A percentile compares a stretch with the other conserved stretches of the same genome.
These are phyloP conservation scores for Ophiocordyceps sinensis DNA, from an alignment of 2,329 filamentous ascomycete genomes.

Conservation along the genomic window DNA sequence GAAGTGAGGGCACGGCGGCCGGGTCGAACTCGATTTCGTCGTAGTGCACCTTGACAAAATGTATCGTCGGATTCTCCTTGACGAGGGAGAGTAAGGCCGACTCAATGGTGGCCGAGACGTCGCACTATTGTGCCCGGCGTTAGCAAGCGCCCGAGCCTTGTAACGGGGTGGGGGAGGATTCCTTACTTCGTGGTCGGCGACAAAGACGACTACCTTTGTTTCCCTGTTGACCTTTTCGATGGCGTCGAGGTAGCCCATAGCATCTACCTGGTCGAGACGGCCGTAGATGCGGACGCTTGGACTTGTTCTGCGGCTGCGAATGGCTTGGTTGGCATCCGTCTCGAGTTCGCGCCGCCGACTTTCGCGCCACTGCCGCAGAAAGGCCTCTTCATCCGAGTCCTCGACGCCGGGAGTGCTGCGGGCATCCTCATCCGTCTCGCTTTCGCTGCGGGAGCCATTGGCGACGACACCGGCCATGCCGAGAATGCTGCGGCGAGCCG, in stretches of 20 bases:
- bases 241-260: conserved; percentile 84
- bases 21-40: conserved; percentile 90
- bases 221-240: conserved; percentile 78
- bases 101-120: conserved; percentile 67
- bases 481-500: conserved; percentile 40
- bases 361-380: conserved; percentile 76
- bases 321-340: conserved; percentile 36
- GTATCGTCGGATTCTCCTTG: conserved; percentile 51
- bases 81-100: conserved; percentile 65
- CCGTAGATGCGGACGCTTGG: conserved; percentile 70
- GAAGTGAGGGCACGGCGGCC: conserved; percentile 70
- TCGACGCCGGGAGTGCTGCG: conserved; percentile 36
- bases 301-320: conserved; percentile 54
- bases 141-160: background rate
- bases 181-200: conserved; percentile 75
- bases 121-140: conserved; percentile 41
- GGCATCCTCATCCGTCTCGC: conserved; percentile 31
- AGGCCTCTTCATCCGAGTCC: conserved; percentile 60
- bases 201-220: conserved; percentile 81
- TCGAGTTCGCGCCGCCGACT: conserved; percentile 65
- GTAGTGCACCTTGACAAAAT: conserved; percentile 84
- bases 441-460: conserved; percentile 21
- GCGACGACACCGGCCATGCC: conserved; percentile 22
- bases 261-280: conserved; percentile 70
- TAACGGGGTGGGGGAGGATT: too few species aligned